phyloP scores from a whole-genome alignment of 164 flowering plant genomes.

The Kalanchoe fedtschenkoi region DNA sequence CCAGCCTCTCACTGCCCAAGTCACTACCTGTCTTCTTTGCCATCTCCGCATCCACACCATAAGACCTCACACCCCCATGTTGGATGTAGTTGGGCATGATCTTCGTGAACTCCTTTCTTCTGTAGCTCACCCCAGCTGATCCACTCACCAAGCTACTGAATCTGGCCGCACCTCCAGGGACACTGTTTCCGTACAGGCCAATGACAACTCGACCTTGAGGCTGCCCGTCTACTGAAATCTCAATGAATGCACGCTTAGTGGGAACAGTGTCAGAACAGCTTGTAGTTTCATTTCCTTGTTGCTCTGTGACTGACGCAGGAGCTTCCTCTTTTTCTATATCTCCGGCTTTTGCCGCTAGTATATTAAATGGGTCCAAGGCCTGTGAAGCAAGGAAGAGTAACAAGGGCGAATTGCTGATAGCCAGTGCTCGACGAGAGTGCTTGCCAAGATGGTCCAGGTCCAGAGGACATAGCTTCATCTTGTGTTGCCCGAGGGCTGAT shows the following conservation, averaged over 20 bases:
- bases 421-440: not conserved
- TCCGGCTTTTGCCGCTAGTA: constrained; percentile 11
- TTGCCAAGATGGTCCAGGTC: not conserved
- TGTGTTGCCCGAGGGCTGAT: not conserved
- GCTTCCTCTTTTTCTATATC: not conserved
- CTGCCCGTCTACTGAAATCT: constrained; percentile 62
- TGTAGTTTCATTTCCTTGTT: constrained; percentile 2
- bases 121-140: constrained; percentile 65
- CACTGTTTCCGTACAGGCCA: constrained; percentile 42
- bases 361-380: constrained; percentile 1
- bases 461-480: not conserved
- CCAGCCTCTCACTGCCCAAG: constrained; percentile 24
- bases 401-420: not conserved
- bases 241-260: constrained; percentile 60
- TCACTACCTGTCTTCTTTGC: constrained; percentile 39
- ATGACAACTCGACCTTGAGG: constrained; percentile 56
- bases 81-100: constrained; percentile 83
- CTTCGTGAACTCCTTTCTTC: constrained; percentile 80
- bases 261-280: constrained; percentile 17
- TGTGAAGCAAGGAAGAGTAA: not conserved
- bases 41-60: constrained; percentile 72
- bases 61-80: constrained; percentile 84
- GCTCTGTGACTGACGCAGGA: not conserved
- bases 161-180: constrained; percentile 48
- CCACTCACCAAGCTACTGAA: constrained; percentile 54